Conservation (phyloP, 495 filamentous ascomycete genomes). For the Massariosphaeria phaeospora region DNA sequence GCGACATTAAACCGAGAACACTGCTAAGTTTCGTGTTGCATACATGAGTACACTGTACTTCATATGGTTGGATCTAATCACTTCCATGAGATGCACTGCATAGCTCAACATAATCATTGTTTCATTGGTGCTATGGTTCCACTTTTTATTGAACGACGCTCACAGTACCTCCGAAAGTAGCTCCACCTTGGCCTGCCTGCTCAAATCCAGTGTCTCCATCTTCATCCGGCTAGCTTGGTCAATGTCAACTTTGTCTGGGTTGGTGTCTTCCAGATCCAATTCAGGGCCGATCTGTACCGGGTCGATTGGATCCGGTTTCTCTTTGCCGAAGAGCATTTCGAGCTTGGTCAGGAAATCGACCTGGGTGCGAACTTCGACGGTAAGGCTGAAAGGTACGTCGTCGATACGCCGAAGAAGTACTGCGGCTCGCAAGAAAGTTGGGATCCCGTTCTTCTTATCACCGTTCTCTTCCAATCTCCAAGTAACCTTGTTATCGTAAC, state of each 20-base stretch:
- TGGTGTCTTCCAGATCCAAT: background rate
- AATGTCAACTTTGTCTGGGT: background rate
- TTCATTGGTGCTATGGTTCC: background rate
- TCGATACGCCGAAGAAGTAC: background rate
- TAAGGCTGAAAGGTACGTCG: constrained; percentile 1
- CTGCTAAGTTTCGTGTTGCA: no score
- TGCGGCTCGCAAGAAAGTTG: background rate
- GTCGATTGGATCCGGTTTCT: background rate
- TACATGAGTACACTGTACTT: no score
- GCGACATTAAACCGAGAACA: no score
- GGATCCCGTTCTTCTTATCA: background rate
- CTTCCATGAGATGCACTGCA: background rate
- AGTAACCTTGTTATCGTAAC: background rate
- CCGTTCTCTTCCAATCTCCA: background rate
- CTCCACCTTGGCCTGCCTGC: background rate
- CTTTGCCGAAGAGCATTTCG: background rate
- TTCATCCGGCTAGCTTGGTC: background rate
- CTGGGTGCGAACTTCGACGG: background rate
- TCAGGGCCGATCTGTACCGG: background rate
- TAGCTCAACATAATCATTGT: background rate
- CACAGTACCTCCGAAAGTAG: background rate
- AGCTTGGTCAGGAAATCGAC: background rate
- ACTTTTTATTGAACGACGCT: background rate
- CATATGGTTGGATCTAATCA: no score
- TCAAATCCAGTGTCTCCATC: background rate